phyloP scores from a whole-genome alignment of 129 eudicot genomes.

The Chrysanthemum lavandulifolium region DNA sequence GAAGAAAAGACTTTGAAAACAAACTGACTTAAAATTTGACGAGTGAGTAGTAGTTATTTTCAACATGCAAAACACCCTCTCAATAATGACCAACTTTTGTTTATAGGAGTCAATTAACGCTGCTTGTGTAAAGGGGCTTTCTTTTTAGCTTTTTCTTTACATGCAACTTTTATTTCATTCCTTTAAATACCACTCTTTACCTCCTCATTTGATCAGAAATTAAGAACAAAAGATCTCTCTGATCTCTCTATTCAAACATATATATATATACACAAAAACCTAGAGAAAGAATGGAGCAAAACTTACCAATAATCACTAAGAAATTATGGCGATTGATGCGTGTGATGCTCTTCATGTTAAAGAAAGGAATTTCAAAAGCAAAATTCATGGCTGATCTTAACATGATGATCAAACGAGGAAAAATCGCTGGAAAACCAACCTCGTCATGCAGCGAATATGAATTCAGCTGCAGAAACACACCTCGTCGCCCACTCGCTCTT shows the following conservation, averaged over 20 bases:
- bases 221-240: no score
- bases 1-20: no score
- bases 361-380: conserved; percentile 44
- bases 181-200: conserved; percentile 18
- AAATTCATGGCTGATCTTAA: conserved; percentile 48
- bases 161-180: not conserved
- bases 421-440: conserved; percentile 46
- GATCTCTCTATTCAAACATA: no score
- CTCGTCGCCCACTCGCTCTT: not conserved
- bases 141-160: not conserved
- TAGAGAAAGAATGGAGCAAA: conserved; percentile 45
- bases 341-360: conserved; percentile 44
- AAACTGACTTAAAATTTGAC: no score
- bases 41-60: conserved; percentile 17
- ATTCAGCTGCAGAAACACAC: conserved; percentile 8
- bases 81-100: conserved; percentile 2
- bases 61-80: conserved; percentile 8
- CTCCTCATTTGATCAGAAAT: not conserved
- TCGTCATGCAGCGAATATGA: not conserved
- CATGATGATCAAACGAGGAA: conserved; percentile 51
- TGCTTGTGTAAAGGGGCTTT: conserved; percentile 13
- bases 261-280: not conserved
- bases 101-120: not conserved
- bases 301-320: conserved; percentile 39
- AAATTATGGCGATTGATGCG: conserved; percentile 48